Evolutionary conservation across 306 rosid genomes (phyloP), one percentile per base, ranked within the genome.

Genomic region (Lathyrus oleraceus): DNA sequence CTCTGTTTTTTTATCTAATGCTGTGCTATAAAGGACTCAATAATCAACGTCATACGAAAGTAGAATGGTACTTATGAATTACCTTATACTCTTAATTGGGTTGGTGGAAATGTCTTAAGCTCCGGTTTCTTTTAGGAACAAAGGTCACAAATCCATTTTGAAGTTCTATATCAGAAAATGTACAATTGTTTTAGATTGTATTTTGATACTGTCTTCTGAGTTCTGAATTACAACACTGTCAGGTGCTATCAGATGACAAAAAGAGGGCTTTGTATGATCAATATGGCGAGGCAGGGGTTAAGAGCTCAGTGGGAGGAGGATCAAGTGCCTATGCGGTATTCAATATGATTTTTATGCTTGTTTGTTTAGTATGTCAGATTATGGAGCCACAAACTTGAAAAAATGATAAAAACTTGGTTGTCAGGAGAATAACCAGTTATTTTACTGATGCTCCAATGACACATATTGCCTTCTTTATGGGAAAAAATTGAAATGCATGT

Each of bases 161-260:
- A 60, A 79, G 53, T 54, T 67, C 58, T 48, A 54, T 32, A 53
- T 32, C 38, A 74, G 49, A 23, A 42, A 56, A 43, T 65, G 9
- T 43, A 42, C 17, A 64, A 23, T 44, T 36, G 40, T 76, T 58
- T 25, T 73, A 68, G 81, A 65, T 42, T 47, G 67, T 49, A 60
- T 75, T 43, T 57, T 84, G 59, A 69, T 70, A 72, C 77, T 68
- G 71, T 84, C 90, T 81, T 81, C 84, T 90, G 82, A 88, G 78
- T 85, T 88, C 84, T 80, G 81, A 84, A 84, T 88, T 87, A 74
- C 74, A 39, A 81, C 79, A 61, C 75, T 90, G 87, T 77, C 98
- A 94, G 98, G 98, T 94, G 79, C 87, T 94, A 85, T 90, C 98
- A 88, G 98, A 90, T 81, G 98, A 94, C 75, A 88, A 94, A 69